Percentiles rank a stretch among this genome's conserved stretches.
phyloP scores from a whole-genome alignment of 805 yeast species.

The Cyberlindnera euphorbiiphila region DNA sequence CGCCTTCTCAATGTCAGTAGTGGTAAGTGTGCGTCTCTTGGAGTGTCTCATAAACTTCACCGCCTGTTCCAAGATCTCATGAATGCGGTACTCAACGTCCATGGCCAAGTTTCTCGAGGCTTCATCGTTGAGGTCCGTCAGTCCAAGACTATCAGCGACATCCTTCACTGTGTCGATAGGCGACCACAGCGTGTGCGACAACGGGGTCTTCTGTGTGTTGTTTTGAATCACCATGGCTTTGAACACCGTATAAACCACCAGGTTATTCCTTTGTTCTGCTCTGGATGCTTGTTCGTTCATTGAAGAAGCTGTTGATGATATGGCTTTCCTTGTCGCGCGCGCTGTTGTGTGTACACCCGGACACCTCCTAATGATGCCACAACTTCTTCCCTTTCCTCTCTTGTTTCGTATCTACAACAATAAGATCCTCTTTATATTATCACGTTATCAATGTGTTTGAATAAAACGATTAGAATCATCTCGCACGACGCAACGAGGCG shows the following conservation, averaged over 20 bases:
- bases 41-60: constrained; percentile 94
- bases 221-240: constrained; percentile 11
- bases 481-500: constrained; percentile 53
- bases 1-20: constrained; percentile 79
- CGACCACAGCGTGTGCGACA: constrained; percentile 93
- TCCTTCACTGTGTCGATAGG: constrained; percentile 96
- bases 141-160: constrained; percentile 89
- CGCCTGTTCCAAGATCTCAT: constrained; percentile 94
- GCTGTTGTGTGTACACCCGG: not conserved
- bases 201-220: constrained; percentile 37
- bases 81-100: constrained; percentile 98
- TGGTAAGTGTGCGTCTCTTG: constrained; percentile 74
- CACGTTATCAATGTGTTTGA: no score
- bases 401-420: not conserved
- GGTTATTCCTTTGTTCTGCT: not conserved
- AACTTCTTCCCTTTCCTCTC: not conserved
- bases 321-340: not conserved
- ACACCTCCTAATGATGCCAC: not conserved
- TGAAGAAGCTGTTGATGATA: not conserved
- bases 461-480: no score
- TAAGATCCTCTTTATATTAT: not conserved
- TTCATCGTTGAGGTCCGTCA: constrained; percentile 76
- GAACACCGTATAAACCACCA: no score
- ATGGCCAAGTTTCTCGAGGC: constrained; percentile 92
- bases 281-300: not conserved